Percentiles rank a stretch among this genome's conserved stretches.
phyloP scores from a whole-genome alignment of 2,329 filamentous ascomycete genomes.

The Diaporthe citri region DNA sequence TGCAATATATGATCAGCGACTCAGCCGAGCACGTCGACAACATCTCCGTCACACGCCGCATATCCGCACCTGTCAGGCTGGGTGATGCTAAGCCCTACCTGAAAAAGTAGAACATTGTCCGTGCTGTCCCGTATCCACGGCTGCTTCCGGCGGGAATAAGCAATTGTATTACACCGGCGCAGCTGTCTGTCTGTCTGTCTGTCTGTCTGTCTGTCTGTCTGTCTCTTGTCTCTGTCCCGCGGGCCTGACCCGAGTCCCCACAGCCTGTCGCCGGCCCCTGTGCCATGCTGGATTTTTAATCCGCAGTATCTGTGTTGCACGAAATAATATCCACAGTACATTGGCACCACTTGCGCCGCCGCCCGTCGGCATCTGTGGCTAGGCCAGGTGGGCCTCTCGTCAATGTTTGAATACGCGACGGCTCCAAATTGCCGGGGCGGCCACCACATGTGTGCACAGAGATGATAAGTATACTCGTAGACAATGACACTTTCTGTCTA shows the following conservation, averaged over 20 bases:
- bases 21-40: background rate
- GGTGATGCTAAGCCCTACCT: background rate
- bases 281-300: background rate
- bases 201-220: too few species aligned
- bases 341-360: background rate
- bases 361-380: background rate
- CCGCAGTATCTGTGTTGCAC: constrained; percentile 1
- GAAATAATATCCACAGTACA: background rate
- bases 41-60: background rate
- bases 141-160: constrained; percentile 19
- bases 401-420: constrained; percentile 7
- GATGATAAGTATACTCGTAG: background rate
- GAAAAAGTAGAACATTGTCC: background rate
- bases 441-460: background rate
- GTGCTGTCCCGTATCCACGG: constrained; percentile 6
- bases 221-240: background rate
- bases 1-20: background rate
- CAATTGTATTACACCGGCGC: background rate
- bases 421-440: constrained; percentile 4
- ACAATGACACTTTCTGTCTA: background rate
- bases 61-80: background rate
- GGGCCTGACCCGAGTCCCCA: background rate
- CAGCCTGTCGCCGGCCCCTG: background rate
- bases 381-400: background rate
- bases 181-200: background rate